Evolutionary conservation across 139 green algal genomes (phyloP).

Genomic region (Mychonastes homosphaera): DNA sequence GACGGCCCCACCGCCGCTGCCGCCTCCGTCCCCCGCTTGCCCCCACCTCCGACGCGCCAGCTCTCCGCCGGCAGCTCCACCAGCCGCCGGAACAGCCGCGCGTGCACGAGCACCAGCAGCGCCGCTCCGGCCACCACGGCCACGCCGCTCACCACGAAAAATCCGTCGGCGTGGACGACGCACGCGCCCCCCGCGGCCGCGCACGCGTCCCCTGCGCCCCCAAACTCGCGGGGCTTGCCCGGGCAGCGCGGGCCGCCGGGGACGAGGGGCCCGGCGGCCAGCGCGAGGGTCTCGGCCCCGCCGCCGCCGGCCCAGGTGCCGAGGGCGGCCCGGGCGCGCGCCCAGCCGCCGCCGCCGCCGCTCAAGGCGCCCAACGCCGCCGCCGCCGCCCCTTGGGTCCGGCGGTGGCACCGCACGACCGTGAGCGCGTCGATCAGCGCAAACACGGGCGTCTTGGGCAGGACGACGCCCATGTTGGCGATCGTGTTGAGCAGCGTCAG

Average conservation of each 20-base stretch:
- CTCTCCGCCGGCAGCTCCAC: constrained; percentile 23
- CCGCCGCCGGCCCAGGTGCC: neutral
- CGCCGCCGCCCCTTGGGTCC: too few species aligned
- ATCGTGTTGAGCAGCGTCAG: constrained; percentile 93
- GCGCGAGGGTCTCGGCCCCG: neutral
- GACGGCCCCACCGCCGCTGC: neutral
- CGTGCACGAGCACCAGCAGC: constrained; percentile 24
- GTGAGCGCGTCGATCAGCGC: constrained; percentile 46
- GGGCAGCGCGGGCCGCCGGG: constrained; percentile 5
- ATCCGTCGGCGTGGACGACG: constrained; percentile 45
- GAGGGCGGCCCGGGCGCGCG: neutral
- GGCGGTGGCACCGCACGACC: constrained; percentile 5
- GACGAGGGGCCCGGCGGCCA: neutral
- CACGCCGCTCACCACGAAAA: constrained; percentile 45
- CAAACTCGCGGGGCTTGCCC: constrained; percentile 12
- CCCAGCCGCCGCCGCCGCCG: neutral
- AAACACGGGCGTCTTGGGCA: constrained; percentile 67
- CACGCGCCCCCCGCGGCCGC: constrained; percentile 31
- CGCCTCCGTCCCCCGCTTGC: neutral
- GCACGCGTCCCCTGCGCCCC: neutral
- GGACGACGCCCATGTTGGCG: constrained; percentile 78
- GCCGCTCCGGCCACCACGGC: constrained; percentile 31
- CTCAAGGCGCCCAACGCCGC: neutral
- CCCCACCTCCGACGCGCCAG: constrained; percentile 24
- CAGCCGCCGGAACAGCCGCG: constrained; percentile 21